Base-by-base conservation (phyloP, 148 eudicot genomes). In the Tetragonia tetragonoides region DNA sequence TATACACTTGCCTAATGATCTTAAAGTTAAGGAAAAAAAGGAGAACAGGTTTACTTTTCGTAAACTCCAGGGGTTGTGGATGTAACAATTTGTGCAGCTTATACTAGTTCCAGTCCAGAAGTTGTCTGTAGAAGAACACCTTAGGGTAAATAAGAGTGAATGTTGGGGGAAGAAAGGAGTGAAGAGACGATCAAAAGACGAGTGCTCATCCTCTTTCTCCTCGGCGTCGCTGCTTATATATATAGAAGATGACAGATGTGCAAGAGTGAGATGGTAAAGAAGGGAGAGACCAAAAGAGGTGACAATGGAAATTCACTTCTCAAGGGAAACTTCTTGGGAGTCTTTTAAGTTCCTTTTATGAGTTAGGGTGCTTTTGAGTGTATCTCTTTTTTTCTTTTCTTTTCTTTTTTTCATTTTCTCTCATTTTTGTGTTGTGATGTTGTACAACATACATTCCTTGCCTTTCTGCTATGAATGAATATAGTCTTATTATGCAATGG, bases 171-270 rank as follows among this genome's bases (percentile, higher is more conserved):
- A 60, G 94, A 90, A 93, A 93, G 94, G 97, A 88, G 99, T 74
- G 97, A 93, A 82, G 97, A 90, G 99, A 93, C 85, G 78, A 79
- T 76, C 72, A 74, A 54, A 80, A 83, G 72, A 75, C 14, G 84
- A 73, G 97, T 87, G 98, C 98, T 95, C 98, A 95, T 95, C 98
- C 97, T 92, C 94, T 87, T 90, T 92, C 95, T 83, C 82, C 84
- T 79, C 89, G n/a, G 66, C 72, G 89, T 83, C 86, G 80, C 84
- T 81, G 79, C 84, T 87, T 86, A 73, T 75, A 73, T 77, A 68
- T 73, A 68, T 66, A 64, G 23, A 44, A 34, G 46, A 59, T n/a
- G n/a, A n/a, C n/a, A 64, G 75, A 68, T 44, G 20, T 49, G 68
- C 66, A 63, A 77, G 59, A 42, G 24, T 67, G 24, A 67, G 72